These are phyloP conservation scores for Rhytidhysteron rufulum DNA, from an alignment of 2,329 filamentous ascomycete species.

Conservation along the genomic window DNA sequence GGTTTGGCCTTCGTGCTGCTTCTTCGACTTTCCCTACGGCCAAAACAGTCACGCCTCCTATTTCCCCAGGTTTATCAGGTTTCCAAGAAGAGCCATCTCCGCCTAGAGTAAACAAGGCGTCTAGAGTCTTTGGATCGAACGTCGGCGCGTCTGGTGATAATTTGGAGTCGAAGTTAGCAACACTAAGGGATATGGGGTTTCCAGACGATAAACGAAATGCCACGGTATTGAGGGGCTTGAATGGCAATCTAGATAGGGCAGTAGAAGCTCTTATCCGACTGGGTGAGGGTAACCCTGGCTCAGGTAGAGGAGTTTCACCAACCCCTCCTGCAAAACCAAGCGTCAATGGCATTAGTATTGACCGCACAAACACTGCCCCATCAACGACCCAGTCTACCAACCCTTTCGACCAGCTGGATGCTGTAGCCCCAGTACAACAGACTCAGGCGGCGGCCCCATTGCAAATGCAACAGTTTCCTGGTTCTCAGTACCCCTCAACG, in stretches of 20 bases:
- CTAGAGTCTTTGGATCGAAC: slow-evolving; percentile 63
- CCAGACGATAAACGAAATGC: slow-evolving; percentile 75
- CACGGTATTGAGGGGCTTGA: slow-evolving; percentile 74
- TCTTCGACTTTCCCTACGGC: slow-evolving; percentile 67
- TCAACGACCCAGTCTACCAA: slow-evolving; percentile 28
- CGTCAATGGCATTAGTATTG: slow-evolving; percentile 42
- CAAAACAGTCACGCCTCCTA: slow-evolving; percentile 50
- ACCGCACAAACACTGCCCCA: slow-evolving; percentile 31
- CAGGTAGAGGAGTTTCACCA: slow-evolving; percentile 30
- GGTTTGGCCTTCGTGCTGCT: slow-evolving; percentile 63
- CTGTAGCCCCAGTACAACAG: slow-evolving; percentile 33
- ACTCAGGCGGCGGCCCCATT: slow-evolving; percentile 18
- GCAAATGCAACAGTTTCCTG: slow-evolving; percentile 27
- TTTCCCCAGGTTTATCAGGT: slow-evolving; percentile 26
- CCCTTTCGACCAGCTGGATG: slow-evolving; percentile 44
- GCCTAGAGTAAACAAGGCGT: slow-evolving; percentile 59
- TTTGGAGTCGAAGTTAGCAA: slow-evolving; percentile 71
- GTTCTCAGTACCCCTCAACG: slow-evolving; percentile 16
- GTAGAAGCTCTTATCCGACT: slow-evolving; percentile 81
- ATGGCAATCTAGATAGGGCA: slow-evolving; percentile 80
- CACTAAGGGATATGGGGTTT: slow-evolving; percentile 89
- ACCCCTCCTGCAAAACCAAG: slow-evolving; percentile 47
- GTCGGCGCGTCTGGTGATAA: slow-evolving; percentile 55
- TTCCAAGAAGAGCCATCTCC: slow-evolving; percentile 29
- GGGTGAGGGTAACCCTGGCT: slow-evolving; percentile 62